A percentile compares a stretch with the other conserved stretches of the same genome.
phyloP scores from a whole-genome alignment of 768 basidiomycete genomes.

The Serendipita sp. region DNA sequence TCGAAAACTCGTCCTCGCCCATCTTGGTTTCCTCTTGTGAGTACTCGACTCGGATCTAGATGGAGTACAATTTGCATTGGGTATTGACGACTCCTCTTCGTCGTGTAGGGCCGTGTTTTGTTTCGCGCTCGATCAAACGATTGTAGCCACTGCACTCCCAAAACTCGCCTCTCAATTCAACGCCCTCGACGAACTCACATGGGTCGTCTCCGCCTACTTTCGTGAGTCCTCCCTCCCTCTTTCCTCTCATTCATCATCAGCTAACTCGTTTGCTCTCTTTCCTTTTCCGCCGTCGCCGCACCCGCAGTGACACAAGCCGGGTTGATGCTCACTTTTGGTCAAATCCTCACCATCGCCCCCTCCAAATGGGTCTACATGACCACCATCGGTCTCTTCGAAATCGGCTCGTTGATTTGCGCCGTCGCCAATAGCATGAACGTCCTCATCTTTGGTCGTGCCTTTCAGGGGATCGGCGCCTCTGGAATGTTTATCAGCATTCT shows the following conservation, averaged over 20 bases:
- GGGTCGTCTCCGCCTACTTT: constrained; percentile 14
- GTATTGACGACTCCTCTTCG: not conserved
- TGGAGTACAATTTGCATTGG: too few species aligned
- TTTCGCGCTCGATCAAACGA: constrained; percentile 24
- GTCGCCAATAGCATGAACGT: not conserved
- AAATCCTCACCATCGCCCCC: constrained; percentile 18
- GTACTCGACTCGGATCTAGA: not conserved
- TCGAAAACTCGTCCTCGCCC: constrained; percentile 13
- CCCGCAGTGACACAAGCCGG: not conserved
- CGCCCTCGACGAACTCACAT: constrained; percentile 18
- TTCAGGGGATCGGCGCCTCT: constrained; percentile 30
- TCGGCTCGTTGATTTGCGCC: constrained; percentile 18
- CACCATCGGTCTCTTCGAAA: constrained; percentile 24
- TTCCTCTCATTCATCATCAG: not conserved
- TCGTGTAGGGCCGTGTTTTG: constrained; percentile 14
- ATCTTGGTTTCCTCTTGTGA: constrained; percentile 10
- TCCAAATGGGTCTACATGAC: constrained; percentile 19
- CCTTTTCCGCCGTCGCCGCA: not conserved
- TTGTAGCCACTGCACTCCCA: constrained; percentile 21
- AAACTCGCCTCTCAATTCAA: constrained; percentile 20
- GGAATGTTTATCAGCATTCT: constrained; percentile 18
- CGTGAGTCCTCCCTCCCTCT: not conserved
- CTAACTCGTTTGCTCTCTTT: too few species aligned
- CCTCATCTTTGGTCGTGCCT: constrained; percentile 28
- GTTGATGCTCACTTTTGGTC: constrained; percentile 20